Evolutionary conservation across 805 yeast species (phyloP).

Genomic region (Teunomyces atbi): DNA sequence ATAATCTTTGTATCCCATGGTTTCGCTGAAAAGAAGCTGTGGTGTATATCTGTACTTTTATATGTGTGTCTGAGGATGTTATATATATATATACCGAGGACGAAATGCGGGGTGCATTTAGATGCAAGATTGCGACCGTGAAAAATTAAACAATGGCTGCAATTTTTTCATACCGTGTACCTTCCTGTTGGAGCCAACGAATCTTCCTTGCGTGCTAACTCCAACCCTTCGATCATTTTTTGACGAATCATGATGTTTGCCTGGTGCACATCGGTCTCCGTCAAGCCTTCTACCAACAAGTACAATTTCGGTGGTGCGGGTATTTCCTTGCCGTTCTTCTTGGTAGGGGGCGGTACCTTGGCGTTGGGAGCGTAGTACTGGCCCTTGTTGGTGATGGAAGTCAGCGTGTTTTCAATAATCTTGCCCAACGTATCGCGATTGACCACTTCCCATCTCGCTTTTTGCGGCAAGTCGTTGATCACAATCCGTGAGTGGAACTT

Average conservation of each 20-base stretch:
- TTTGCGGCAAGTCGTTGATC: conserved; percentile 83
- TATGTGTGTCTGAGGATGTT: too few relatives aligned
- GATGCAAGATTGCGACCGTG: not conserved
- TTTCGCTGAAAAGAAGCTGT: conserved; percentile 5
- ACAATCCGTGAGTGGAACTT: conserved; percentile 65
- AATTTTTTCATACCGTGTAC: conserved; percentile 40
- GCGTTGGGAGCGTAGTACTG: conserved; percentile 50
- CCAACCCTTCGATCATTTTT: conserved; percentile 55
- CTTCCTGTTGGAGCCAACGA: conserved; percentile 44
- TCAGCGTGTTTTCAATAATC: conserved; percentile 67
- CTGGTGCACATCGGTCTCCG: conserved; percentile 53
- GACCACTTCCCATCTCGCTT: conserved; percentile 74
- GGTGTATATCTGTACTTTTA: too few relatives aligned
- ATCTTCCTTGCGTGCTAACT: conserved; percentile 46
- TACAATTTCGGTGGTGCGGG: conserved; percentile 71
- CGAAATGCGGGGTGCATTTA: not conserved
- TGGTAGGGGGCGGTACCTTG: conserved; percentile 50
- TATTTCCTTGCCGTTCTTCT: conserved; percentile 42
- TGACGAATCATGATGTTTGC: conserved; percentile 60
- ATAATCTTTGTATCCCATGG: conserved; percentile 11
- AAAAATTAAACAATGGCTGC: not conserved
- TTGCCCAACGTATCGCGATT: conserved; percentile 61
- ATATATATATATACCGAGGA: too few relatives aligned
- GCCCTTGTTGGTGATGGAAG: conserved; percentile 83
- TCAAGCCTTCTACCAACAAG: conserved; percentile 72